Evolutionary conservation across 257 asterid species (phyloP), one percentile per base, ranked within the genome.

Genomic region (Solanum habrochaites): DNA sequence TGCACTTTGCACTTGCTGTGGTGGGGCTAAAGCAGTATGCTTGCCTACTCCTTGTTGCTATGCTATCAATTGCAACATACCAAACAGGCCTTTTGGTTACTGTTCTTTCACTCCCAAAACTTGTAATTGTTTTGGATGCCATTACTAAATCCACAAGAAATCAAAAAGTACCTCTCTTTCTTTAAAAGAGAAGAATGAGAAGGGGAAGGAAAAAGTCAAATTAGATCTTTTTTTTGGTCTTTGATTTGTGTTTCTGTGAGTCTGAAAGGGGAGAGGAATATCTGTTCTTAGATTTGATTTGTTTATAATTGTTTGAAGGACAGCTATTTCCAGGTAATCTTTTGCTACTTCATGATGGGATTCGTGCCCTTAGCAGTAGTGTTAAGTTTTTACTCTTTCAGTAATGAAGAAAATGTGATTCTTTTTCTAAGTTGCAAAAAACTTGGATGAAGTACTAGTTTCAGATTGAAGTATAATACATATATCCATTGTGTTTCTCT

Each of bases 101-200:
- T 95, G 98, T 62, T 93, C 98, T 52, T 95, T 95, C 93, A 93
- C 95, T 87, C 98, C 98, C 90, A 93, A 90, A 91, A 91, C 97
- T 58, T 95, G 98, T 83, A 93, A 92, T 90, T 95, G 98, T 92
- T 90, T 94, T 88, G 93, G 94, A 69, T 96, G 99, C 91, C 97
- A 95, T 90, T 74, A 88, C 90, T 92, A 83, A 71, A 37, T 16
- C 49, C 88, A 78, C 6, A 78, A 78, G 84, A 78, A 45, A 45
- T 15, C n/a, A 32, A 43, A 14, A 87, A 37, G 86, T 86, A 88
- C 85, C 67, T 88, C 69, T 91, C 87, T 92, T 82, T 49, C 85
- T 67, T n/a, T 25, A 82, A 23, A 18, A 42, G 9, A 23, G 35
- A 62, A 49, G 87, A 47, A 67, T 20, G 32, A 70, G 32, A 70